Evolutionary conservation across 768 basidiomycete species (phyloP).

Genomic region (Leccinum longicurvipes): DNA sequence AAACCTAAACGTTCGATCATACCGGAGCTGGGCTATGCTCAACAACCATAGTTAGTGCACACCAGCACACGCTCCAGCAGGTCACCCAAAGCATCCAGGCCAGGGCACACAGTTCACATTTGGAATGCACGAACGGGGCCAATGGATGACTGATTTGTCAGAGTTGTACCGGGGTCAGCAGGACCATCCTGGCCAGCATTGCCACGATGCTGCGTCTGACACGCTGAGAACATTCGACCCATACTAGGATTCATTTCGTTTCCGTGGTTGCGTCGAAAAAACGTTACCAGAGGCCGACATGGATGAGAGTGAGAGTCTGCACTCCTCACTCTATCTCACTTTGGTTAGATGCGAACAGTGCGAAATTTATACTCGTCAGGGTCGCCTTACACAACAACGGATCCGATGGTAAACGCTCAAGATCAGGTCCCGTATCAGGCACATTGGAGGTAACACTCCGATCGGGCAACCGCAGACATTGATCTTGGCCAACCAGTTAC

Average conservation of each 20-base stretch:
- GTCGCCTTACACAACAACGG: constrained; percentile 15
- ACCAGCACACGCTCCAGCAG: constrained; percentile 8
- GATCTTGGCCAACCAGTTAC: constrained; percentile 31
- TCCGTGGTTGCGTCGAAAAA: constrained; percentile 19
- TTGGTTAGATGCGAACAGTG: constrained; percentile 28
- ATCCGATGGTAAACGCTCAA: constrained; percentile 16
- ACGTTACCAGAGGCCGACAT: constrained; percentile 8
- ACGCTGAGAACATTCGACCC: constrained; percentile 12
- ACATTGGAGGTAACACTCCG: constrained; percentile 23
- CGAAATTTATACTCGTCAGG: constrained; percentile 25
- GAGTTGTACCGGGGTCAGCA: constrained; percentile 11
- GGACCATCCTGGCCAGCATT: constrained; percentile 15
- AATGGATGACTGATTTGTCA: constrained; percentile 11
- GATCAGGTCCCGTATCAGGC: constrained; percentile 33
- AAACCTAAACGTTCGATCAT: constrained; percentile 27
- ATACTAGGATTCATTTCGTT: constrained; percentile 18
- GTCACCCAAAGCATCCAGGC: constrained; percentile 9
- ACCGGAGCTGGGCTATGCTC: constrained; percentile 30
- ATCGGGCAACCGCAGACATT: constrained; percentile 23
- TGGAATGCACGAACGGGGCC: constrained; percentile 15
- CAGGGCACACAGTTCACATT: constrained; percentile 3
- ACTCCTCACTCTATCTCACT: constrained; percentile 23
- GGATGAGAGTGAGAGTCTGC: constrained; percentile 17
- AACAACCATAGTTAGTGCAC: constrained; percentile 15
- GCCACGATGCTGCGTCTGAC: constrained; percentile 20